Evolutionary conservation across 257 asterid species (phyloP).

Genomic region (Ilex aquifolium): DNA sequence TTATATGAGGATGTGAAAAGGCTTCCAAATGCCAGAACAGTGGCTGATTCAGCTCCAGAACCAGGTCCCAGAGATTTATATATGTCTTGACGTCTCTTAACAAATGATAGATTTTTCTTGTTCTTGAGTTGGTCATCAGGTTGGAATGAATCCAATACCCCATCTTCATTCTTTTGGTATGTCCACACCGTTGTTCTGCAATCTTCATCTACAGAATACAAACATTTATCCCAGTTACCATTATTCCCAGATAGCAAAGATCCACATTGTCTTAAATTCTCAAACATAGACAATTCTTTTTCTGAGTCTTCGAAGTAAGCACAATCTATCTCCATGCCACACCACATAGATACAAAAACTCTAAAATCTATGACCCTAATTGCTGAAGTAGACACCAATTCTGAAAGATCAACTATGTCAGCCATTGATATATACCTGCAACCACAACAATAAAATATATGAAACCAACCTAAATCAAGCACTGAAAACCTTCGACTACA

Average conservation of each 20-base stretch:
- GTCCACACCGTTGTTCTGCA: slow-evolving; percentile 89
- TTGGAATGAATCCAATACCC: slow-evolving; percentile 71
- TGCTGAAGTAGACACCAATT: slow-evolving; percentile 40
- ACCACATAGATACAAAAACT: slow-evolving; percentile 60
- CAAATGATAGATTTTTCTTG: slow-evolving; percentile 57
- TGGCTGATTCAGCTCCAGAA: slow-evolving; percentile 57
- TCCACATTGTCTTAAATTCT: slow-evolving; percentile 63
- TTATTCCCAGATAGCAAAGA: slow-evolving; percentile 53
- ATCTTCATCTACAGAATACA: slow-evolving; percentile 65
- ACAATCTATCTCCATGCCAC: slow-evolving; percentile 48
- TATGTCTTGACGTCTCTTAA: slow-evolving; percentile 71
- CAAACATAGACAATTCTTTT: slow-evolving; percentile 20
- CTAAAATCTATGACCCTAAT: slow-evolving; percentile 69
- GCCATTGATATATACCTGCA: too few relatives aligned
- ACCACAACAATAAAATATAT: too few relatives aligned
- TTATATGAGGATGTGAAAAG: slow-evolving; percentile 71
- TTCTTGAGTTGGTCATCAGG: slow-evolving; percentile 74
- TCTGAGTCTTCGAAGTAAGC: slow-evolving; percentile 33
- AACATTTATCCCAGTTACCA: slow-evolving; percentile 42
- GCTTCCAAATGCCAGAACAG: slow-evolving; percentile 73
- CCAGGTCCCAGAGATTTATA: slow-evolving; percentile 62
- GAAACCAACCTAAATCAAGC: slow-evolving; percentile 3
- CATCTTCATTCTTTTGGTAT: slow-evolving; percentile 52
- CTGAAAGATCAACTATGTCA: slow-evolving; percentile 43
- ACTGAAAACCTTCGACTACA: too few relatives aligned